Evolutionary conservation across 1,139 yeast genomes (phyloP), one percentile per base, ranked within the genome.

Genomic region (Meyerozyma carpophila): DNA sequence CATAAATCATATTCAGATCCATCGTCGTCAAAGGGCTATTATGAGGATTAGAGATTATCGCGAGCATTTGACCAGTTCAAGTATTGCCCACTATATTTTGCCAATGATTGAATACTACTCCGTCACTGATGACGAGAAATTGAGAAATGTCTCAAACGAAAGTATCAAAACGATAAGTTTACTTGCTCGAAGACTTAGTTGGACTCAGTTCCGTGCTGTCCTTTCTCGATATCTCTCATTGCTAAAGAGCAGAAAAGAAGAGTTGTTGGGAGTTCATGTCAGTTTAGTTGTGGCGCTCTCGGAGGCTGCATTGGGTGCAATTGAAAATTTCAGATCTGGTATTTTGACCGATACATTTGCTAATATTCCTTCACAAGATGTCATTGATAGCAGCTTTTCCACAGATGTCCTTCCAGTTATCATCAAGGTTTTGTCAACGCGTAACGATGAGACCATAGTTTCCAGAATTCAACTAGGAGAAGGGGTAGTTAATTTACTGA

Each of bases 61-160:
- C 43, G 70, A 73, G 25, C 70, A 69, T 8, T 62, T 91, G 11
- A 63, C 75, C 2, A 80, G 79, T 34, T 67, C 72, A 36, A 83
- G 82, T 51, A 81, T 91, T 44, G 76, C 95, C 0, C 94, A 88
- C 55, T 90, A 84, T 58, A 59, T 94, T 43, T 65, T 94, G 46
- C 98, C 98, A 3, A 77, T 91, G 48, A 73, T 90, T 50, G 98
- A 93, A 65, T 82, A 81, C 49, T 89, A 83, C 63, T 84, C 83
- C 1, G 71, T 73, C 47, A 58, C 70, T 7, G 68, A 70, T 29
- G 83, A 77, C 37, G 87, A 80, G 26, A 89, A 82, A 47, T 71
- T 78, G 44, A 79, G 88, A 57, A 83, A 84, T 52, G 67, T 91
- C 49, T 79, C 91, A 11, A 81, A 84, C 55, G 96, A 88, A 52